Evolutionary conservation across 768 basidiomycete genomes (phyloP).

Genomic region (Goffeauzyma gilvescens): DNA sequence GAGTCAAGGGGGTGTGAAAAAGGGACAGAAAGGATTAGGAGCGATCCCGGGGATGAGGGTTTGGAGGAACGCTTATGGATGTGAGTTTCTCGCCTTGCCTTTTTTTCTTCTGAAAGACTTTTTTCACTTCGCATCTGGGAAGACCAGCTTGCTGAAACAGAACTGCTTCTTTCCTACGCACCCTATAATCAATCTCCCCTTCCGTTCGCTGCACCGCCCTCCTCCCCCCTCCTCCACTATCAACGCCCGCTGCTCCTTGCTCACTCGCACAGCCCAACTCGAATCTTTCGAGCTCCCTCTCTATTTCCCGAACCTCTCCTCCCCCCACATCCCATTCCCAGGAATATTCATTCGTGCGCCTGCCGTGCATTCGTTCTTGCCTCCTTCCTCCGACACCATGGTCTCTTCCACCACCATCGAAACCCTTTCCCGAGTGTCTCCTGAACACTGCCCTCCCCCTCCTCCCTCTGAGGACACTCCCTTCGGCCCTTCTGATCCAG

Average conservation of each 20-base stretch:
- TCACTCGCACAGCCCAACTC: slow-evolving; percentile 38
- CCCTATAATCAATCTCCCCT: neutral
- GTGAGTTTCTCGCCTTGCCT: slow-evolving; percentile 37
- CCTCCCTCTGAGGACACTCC: slow-evolving; percentile 24
- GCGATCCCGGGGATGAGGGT: slow-evolving; percentile 56
- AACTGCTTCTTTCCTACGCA: too few species aligned
- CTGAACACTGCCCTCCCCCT: slow-evolving; percentile 36
- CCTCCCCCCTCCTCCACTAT: neutral
- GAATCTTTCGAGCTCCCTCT: slow-evolving; percentile 79
- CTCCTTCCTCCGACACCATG: neutral
- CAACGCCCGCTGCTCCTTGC: neutral
- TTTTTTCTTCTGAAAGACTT: neutral
- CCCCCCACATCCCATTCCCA: slow-evolving; percentile 47
- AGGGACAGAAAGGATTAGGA: slow-evolving; percentile 53
- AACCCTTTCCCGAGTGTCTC: slow-evolving; percentile 51
- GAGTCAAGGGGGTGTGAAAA: slow-evolving; percentile 46
- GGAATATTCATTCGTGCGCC: slow-evolving; percentile 92
- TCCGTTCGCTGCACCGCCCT: neutral
- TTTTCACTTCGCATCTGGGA: too few species aligned
- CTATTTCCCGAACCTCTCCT: slow-evolving; percentile 43
- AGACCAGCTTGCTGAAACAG: too few species aligned
- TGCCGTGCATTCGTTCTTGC: slow-evolving; percentile 28
- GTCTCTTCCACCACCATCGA: slow-evolving; percentile 38
- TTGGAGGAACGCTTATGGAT: slow-evolving; percentile 82
- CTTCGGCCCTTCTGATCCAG: slow-evolving; percentile 35